phyloP scores from a whole-genome alignment of 805 yeast species.

The Lipomyces orientalis region DNA sequence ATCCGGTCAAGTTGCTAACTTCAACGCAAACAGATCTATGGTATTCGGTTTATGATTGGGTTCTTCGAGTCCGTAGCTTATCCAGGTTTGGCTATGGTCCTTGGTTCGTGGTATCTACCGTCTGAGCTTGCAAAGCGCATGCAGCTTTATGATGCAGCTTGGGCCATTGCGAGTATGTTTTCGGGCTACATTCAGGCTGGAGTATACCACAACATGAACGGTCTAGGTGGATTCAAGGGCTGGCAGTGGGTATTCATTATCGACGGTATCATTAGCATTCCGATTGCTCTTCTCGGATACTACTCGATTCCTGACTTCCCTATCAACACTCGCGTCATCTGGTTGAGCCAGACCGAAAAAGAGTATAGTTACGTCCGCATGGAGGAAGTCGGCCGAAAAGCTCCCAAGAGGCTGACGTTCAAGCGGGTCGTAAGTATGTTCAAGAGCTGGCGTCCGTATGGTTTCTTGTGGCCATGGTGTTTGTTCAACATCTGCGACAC shows the following conservation, averaged over 20 bases:
- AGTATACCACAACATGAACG: slow-evolving; percentile 55
- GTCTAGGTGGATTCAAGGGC: slow-evolving; percentile 59
- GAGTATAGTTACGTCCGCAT: slow-evolving; percentile 24
- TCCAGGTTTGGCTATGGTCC: slow-evolving; percentile 51
- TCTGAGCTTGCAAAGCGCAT: slow-evolving; percentile 65
- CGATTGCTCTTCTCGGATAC: slow-evolving; percentile 27
- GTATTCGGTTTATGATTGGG: slow-evolving; percentile 28
- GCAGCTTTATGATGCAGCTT: slow-evolving; percentile 64
- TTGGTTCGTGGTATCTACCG: slow-evolving; percentile 56
- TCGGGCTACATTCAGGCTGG: slow-evolving; percentile 69
- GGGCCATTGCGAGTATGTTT: slow-evolving; percentile 64
- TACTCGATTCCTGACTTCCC: slow-evolving; percentile 68
- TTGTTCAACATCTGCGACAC: slow-evolving; percentile 25
- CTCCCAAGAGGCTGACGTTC: slow-evolving; percentile 22
- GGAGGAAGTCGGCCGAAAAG: slow-evolving; percentile 24
- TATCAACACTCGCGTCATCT: slow-evolving; percentile 56
- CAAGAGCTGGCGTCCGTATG: slow-evolving; percentile 27
- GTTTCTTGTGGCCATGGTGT: slow-evolving; percentile 20
- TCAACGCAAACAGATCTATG: slow-evolving; percentile 1
- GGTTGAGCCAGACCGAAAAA: slow-evolving; percentile 47
- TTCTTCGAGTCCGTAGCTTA: slow-evolving; percentile 63
- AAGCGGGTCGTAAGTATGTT: slow-evolving; percentile 9
- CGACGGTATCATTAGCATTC: slow-evolving; percentile 25
- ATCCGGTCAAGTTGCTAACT: slow-evolving; percentile 32
- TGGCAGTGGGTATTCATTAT: slow-evolving; percentile 54